Evolutionary conservation across 2,329 filamentous ascomycete genomes (phyloP).

Genomic region (Metarhizium brunneum): DNA sequence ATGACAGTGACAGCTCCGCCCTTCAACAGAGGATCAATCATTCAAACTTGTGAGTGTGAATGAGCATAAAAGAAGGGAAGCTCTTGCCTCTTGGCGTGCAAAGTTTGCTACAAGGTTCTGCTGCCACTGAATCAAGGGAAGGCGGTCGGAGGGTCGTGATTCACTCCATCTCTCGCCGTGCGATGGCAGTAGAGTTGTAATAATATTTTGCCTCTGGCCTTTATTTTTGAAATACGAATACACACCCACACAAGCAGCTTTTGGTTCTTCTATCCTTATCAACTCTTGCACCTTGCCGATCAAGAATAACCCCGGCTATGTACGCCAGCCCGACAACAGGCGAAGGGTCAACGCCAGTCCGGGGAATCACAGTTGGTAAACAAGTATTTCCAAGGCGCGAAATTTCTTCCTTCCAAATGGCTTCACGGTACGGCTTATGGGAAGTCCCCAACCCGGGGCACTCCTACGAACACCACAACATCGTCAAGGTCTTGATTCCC

Average conservation of each 20-base stretch:
- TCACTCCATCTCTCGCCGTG: neutral
- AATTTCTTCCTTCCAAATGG: neutral
- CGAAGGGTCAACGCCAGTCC: neutral
- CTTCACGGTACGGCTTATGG: neutral
- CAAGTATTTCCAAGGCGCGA: neutral
- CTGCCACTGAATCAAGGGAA: neutral
- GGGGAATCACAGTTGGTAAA: neutral
- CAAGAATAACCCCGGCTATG: neutral
- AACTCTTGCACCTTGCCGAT: neutral
- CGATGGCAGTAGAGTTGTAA: neutral
- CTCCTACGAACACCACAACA: neutral
- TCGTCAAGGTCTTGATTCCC: slow-evolving; percentile 12
- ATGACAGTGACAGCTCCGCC: too few species aligned
- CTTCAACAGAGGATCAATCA: too few species aligned
- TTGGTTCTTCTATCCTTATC: neutral
- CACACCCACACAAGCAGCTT: neutral
- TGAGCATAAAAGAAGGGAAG: neutral
- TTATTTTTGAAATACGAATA: neutral
- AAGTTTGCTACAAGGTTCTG: neutral
- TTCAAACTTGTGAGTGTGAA: too few species aligned
- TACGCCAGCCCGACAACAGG: neutral
- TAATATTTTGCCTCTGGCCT: neutral
- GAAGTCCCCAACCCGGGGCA: neutral
- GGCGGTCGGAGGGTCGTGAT: neutral
- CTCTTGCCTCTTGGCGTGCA: neutral